Base-by-base conservation (phyloP, 768 basidiomycete species). In the Tylopilus cervinicoccineus region DNA sequence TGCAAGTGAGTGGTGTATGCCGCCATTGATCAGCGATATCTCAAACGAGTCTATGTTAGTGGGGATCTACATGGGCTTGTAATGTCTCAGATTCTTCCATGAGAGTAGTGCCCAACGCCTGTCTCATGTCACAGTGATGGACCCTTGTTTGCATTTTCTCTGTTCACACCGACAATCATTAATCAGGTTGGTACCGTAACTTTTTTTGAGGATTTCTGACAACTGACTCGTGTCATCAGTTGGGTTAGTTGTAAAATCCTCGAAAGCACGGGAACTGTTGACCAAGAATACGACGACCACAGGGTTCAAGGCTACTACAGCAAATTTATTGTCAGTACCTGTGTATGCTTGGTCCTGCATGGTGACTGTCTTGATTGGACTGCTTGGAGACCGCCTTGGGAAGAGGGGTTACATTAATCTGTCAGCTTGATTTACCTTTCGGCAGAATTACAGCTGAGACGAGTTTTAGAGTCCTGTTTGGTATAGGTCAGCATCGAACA, bases 301-400 rank as follows among this genome's bases (percentile, higher is more conserved):
- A 78, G 84, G 83, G 4, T 86, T 76, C 68, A 64, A 68, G 32
- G 79, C 84, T 11, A 88, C 84, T 2, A 64, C 71, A 22, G 85
- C 87, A 2, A 89, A 90, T 58, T 63, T 90, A 11, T 71, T 91
- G 14, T 85, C 84, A 0, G 86, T 89, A 4, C 87, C 88, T 2
- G 83, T 88, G 24, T 89, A 89, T 59, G 77, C 75, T 6, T 86
- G 83, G 78, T 80, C 82, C 17, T 85, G 85, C 55, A 62, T 86
- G 31, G 69, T 86, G 57, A 89, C 88, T 5, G 74, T 77, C 51
- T 48, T 70, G 27, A 68, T 86, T 38, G 86, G 86, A 16, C 72
- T 82, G 49, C 55, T 80, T 20, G 83, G 83, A 20, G 86, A 88
- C 58, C 74, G 76, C 7, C 65, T 76, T 22, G 78, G 78, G n/a